Base-by-base conservation (phyloP, 306 rosid species). In the Quercus glauca region DNA sequence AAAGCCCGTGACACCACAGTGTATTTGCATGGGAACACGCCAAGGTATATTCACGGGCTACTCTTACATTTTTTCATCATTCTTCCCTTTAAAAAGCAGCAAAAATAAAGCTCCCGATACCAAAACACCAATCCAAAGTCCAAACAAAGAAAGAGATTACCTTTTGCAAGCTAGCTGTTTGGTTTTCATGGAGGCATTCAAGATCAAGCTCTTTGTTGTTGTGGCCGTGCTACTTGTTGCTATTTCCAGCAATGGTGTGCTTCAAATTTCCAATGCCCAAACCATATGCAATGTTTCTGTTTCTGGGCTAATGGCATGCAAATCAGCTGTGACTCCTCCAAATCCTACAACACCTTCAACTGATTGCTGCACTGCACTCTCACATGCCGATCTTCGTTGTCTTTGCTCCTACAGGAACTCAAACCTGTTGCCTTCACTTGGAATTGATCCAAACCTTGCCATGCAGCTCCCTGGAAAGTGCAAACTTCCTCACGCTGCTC, bases 391-490 rank as follows among this genome's bases (percentile, higher is more conserved):
- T 77, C 14, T 88, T 76, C 60, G 55, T 1, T 90, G 94, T 78
- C 85, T 90, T 20, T 90, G 94, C 79, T 33, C 84, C 0, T 90
- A 86, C 65, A 89, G 13, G 76, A 87, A 83, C 80, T 88, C 92
- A 5, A 70, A 51, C n/a, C 56, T 84, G 29, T 80, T 90, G 73
- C 88, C 94, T 78, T 77, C 92, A 12, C 82, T 90, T 21, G 91
- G 94, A 13, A 88, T 90, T 69, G 88, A 90, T 71, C 89, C 91
- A 13, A 67, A 70, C 25, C 89, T 90, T 49, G 94, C 92, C 57
- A 1, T 88, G 79, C 79, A 86, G 85, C 87, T 90, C 8, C 94
- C 94, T 55, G 71, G 9, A 3, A 83, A 81, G 70, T 90, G 94
- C 85, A 86, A 76, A 35, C 86, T 90, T 80, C 83, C 91, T 23